These are phyloP conservation scores for Colletotrichum theobromicola DNA, from an alignment of 2,329 filamentous ascomycete species.

Conservation along the genomic window DNA sequence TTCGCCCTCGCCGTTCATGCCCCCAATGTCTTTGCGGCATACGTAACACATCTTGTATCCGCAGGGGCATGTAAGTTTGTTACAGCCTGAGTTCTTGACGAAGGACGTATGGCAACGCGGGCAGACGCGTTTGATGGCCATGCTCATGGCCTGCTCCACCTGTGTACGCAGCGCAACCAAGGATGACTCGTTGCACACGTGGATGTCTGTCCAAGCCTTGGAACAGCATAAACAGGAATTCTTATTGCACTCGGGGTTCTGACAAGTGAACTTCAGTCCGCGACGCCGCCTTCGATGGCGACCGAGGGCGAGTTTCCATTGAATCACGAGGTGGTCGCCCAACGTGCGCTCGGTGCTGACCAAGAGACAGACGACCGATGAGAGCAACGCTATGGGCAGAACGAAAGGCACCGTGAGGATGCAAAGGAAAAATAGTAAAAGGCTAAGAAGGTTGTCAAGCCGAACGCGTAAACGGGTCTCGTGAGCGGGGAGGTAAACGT, in stretches of 20 bases:
- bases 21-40: conserved; percentile 77
- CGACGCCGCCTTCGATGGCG: conserved; percentile 74
- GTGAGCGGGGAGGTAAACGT: conserved; percentile 66
- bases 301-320: conserved; percentile 65
- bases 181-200: conserved; percentile 87
- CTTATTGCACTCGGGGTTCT: conserved; percentile 69
- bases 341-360: conserved; percentile 48
- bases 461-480: conserved; percentile 63
- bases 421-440: conserved; percentile 56
- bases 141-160: conserved; percentile 90
- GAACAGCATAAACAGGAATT: conserved; percentile 82
- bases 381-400: conserved; percentile 55
- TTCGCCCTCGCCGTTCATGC: conserved; percentile 52
- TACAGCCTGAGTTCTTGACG: conserved; percentile 93
- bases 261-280: conserved; percentile 80
- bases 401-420: conserved; percentile 62
- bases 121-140: conserved; percentile 93
- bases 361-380: conserved; percentile 49
- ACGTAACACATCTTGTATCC: conserved; percentile 99
- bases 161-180: conserved; percentile 83
- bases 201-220: conserved; percentile 86
- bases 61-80: conserved; percentile 94
- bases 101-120: conserved; percentile 90
- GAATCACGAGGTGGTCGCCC: conserved; percentile 42
- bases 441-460: conserved; percentile 51